Conservation (phyloP, 2,329 filamentous ascomycete species). For the Exophiala alcalophila region DNA sequence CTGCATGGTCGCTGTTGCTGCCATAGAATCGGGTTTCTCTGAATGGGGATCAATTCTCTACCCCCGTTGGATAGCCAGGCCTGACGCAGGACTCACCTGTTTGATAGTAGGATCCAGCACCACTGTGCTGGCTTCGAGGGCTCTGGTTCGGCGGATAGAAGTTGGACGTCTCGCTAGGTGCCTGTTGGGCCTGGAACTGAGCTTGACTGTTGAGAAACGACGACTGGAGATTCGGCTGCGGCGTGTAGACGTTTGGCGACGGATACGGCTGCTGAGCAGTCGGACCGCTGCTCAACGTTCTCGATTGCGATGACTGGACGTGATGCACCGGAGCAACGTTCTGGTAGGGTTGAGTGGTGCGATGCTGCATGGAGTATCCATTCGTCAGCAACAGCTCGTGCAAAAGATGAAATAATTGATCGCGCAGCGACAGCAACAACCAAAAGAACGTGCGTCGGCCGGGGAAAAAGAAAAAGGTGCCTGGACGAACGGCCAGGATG, state of each 20-base stretch:
- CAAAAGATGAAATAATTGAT: constrained; percentile 1
- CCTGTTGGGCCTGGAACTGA: constrained; percentile 37
- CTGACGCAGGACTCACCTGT: constrained; percentile 63
- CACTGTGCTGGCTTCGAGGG: constrained; percentile 78
- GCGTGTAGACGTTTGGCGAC: constrained; percentile 25
- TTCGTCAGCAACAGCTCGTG: constrained; percentile 18
- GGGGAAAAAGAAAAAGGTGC: constrained; percentile 3
- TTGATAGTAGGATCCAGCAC: constrained; percentile 79
- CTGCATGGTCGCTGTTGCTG: constrained; percentile 62
- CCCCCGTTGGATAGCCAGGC: background rate
- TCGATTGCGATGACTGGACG: constrained; percentile 33
- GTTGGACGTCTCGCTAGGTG: constrained; percentile 64
- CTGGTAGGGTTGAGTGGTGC: constrained; percentile 27
- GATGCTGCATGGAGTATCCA: constrained; percentile 31
- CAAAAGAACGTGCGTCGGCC: constrained; percentile 1
- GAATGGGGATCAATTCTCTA: constrained; percentile 31
- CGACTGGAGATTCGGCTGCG: constrained; percentile 43
- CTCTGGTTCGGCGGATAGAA: constrained; percentile 76
- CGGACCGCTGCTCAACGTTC: constrained; percentile 26
- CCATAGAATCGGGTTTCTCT: constrained; percentile 72
- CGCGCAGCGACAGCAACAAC: constrained; percentile 6
- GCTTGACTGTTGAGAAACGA: constrained; percentile 58
- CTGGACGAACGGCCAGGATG: constrained; percentile 16
- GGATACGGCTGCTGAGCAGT: constrained; percentile 26
- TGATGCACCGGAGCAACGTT: constrained; percentile 28